Percentiles rank a stretch among this genome's conserved stretches.
Conservation (phyloP, 805 yeast genomes). For the Candida xyloterini region DNA sequence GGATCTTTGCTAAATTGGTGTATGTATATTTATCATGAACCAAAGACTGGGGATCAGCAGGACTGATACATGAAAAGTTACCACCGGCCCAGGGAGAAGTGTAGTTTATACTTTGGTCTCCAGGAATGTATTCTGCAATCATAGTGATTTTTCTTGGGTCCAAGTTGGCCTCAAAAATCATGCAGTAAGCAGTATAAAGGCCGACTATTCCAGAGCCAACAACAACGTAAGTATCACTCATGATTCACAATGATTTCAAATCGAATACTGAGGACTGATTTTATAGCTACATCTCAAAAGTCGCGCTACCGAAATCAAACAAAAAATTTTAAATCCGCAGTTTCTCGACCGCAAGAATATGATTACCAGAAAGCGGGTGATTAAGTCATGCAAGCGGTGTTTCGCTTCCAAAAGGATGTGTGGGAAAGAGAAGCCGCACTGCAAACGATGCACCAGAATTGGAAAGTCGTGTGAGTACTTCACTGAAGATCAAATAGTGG, state of each 20-base stretch:
- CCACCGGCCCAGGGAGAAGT: slow-evolving; percentile 84
- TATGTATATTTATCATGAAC: slow-evolving; percentile 57
- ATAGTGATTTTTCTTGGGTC: slow-evolving; percentile 46
- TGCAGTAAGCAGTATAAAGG: slow-evolving; percentile 54
- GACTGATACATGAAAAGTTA: slow-evolving; percentile 59
- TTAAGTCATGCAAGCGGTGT: slow-evolving; percentile 22
- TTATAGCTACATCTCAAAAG: neutral
- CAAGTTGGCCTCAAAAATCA: slow-evolving; percentile 39
- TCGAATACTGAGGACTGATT: neutral
- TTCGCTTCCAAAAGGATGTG: slow-evolving; percentile 22
- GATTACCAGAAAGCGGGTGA: slow-evolving; percentile 18
- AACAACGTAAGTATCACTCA: slow-evolving; percentile 22
- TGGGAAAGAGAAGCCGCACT: slow-evolving; percentile 14
- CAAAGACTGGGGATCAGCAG: slow-evolving; percentile 47
- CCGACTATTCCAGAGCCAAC: slow-evolving; percentile 68
- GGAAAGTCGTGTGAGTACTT: slow-evolving; percentile 20
- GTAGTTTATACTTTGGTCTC: slow-evolving; percentile 69
- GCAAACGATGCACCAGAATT: slow-evolving; percentile 15
- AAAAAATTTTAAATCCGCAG: neutral
- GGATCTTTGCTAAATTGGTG: slow-evolving; percentile 42
- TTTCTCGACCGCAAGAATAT: slow-evolving; percentile 6
- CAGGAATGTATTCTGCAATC: slow-evolving; percentile 68
- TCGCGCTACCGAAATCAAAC: neutral
- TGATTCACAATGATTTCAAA: neutral
- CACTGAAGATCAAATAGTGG: slow-evolving; percentile 13